phyloP scores from a whole-genome alignment of 2,329 filamentous ascomycete species.

The Epichloe sylvatica region DNA sequence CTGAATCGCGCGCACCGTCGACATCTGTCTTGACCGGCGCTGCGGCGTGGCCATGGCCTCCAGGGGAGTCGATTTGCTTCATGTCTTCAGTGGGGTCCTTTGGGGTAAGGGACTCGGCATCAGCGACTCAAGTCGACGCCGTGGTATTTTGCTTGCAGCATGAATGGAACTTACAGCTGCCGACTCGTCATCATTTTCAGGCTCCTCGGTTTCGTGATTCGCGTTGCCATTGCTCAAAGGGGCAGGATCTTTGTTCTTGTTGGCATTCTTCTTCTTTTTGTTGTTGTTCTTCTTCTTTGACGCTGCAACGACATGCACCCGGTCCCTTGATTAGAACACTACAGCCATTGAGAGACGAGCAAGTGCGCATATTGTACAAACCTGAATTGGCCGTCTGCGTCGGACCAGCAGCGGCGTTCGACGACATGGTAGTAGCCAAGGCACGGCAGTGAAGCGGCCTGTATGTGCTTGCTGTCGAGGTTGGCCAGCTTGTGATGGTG shows the following conservation, averaged over 20 bases:
- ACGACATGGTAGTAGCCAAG: slow-evolving; percentile 24
- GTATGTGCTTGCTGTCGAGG: slow-evolving; percentile 4
- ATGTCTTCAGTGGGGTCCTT: slow-evolving; percentile 17
- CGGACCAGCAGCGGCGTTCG: slow-evolving; percentile 21
- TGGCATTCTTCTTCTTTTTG: slow-evolving; percentile 45
- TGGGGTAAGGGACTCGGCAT: slow-evolving; percentile 4
- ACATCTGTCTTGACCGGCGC: slow-evolving; percentile 12
- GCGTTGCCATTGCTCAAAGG: slow-evolving; percentile 21
- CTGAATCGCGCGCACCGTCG: slow-evolving; percentile 24
- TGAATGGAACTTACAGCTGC: slow-evolving; percentile 13
- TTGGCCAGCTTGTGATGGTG: slow-evolving; percentile 9
- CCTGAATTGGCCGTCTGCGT: slow-evolving; percentile 23
- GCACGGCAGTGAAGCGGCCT: slow-evolving; percentile 4
- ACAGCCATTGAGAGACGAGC: slow-evolving; percentile 9
- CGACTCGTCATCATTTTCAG: slow-evolving; percentile 31
- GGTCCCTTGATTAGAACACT: slow-evolving; percentile 16
- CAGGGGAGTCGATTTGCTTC: slow-evolving; percentile 9
- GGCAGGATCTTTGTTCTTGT: slow-evolving; percentile 30
- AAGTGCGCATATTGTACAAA: slow-evolving; percentile 13
- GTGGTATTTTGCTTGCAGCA: not conserved
- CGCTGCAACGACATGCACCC: slow-evolving; percentile 16
- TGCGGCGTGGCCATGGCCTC: slow-evolving; percentile 28
- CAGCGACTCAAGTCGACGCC: slow-evolving; percentile 3
- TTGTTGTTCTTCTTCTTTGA: slow-evolving; percentile 44
- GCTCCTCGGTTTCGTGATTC: slow-evolving; percentile 23